Conservation (phyloP, 2,329 filamentous ascomycete genomes). For the Ambrosiella cleistominuta region DNA sequence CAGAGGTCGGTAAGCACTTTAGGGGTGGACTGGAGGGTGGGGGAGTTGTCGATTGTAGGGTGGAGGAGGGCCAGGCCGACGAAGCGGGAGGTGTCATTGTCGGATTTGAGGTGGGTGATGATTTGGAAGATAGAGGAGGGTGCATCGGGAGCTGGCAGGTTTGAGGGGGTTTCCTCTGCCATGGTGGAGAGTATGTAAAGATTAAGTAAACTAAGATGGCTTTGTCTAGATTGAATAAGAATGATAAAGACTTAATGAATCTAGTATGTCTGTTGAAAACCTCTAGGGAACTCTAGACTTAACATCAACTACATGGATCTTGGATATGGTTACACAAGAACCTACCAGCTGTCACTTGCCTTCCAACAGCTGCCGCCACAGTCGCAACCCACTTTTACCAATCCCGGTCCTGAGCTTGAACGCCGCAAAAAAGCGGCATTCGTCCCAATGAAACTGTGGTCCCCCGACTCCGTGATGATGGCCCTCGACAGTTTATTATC, state of each 20-base stretch:
- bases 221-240: background rate
- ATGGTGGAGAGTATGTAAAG: no score
- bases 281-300: background rate
- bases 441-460: background rate
- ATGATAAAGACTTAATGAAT: background rate
- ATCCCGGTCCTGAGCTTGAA: background rate
- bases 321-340: no score
- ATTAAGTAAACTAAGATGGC: no score
- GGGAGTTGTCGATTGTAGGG: conserved; percentile 44
- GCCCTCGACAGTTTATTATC: conserved; percentile 17
- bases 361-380: background rate
- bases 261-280: background rate
- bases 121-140: conserved; percentile 25
- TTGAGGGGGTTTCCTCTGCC: background rate
- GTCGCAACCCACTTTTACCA: background rate
- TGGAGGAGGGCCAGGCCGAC: conserved; percentile 50
- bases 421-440: background rate
- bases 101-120: conserved; percentile 35
- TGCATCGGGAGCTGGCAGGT: background rate
- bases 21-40: conserved; percentile 31
- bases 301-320: no score
- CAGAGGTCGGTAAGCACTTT: conserved; percentile 33
- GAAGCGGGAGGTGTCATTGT: conserved; percentile 51
- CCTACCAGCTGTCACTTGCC: background rate
- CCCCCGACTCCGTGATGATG: conserved; percentile 15